phyloP scores from a whole-genome alignment of 148 eudicot genomes.

The Rhododendron ferrugineum region DNA sequence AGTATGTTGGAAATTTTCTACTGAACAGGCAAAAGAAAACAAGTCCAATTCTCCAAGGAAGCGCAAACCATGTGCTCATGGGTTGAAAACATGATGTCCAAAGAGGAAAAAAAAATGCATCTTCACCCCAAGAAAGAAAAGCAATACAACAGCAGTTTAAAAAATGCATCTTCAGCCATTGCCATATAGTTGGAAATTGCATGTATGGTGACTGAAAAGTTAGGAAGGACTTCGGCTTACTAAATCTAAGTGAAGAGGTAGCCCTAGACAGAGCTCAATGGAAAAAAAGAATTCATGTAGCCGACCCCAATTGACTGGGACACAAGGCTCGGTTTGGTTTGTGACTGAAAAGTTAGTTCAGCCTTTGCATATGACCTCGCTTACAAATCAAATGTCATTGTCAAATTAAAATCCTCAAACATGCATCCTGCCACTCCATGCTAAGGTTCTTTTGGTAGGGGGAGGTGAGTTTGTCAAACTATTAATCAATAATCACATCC shows the following conservation, averaged over 20 bases:
- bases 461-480: neutral
- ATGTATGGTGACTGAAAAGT: neutral
- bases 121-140: neutral
- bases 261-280: neutral
- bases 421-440: neutral
- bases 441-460: neutral
- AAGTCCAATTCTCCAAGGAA: neutral
- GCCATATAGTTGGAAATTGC: neutral
- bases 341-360: neutral
- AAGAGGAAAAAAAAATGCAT: neutral
- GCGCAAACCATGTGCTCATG: neutral
- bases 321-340: neutral
- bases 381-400: neutral
- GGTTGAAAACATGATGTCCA: neutral
- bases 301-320: neutral
- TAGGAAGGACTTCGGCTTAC: neutral
- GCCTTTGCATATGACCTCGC: neutral
- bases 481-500: neutral
- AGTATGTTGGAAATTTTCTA: neutral
- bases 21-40: neutral
- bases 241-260: neutral
- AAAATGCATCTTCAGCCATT: neutral
- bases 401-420: neutral
- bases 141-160: neutral
- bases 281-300: no score